Base-by-base conservation (phyloP, 1,284 basidiomycete genomes). In the Termitomyces sp. region DNA sequence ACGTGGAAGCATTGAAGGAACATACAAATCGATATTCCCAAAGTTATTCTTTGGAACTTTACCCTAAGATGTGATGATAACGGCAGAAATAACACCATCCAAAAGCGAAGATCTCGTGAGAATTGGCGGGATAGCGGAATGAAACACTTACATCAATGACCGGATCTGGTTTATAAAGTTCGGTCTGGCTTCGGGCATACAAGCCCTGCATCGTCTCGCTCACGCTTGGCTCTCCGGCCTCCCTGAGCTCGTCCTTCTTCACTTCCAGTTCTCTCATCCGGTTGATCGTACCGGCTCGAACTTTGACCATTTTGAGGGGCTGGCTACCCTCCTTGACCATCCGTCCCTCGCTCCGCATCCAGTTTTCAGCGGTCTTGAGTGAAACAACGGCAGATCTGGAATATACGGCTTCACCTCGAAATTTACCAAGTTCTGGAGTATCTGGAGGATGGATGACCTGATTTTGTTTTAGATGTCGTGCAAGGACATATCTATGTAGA, bases 11-110 rank as follows among this genome's bases (percentile, higher is more conserved):
- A 99, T 99, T 1, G 90, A 88, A 24, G 93, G 90, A 5, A 92
- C 91, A 68, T 97, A 99, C 28, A 99, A 73, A 72, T 99, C 96
- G 59, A 99, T 91, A 68, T 98, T 98, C 19, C 97, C 97, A 68
- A 97, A 99, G 58, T 88, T 84, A 64, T 99, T 99, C 71, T 90
- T 95, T 4, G 94, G 94, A 38, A 99, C 83, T 67, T 83, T 84
- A 19, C 97, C 96, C 90, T 98, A 63, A 19, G 53, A 49, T 34
- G 13, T 52, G 55, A 48, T 10, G 40, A 41, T 34, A 34, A 36
- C 21, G 36, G 45, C 41, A 45, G 13, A 4, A 42, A 45, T 3
- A 42, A 31, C 15, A 36, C 10, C 24, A 21, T 28, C 42, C 17
- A 43, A 53, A 50, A 43, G 5, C 5, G 21, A 7, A 15, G 34